Percentiles rank a stretch among this genome's conserved stretches.
Conservation (phyloP, 352 stramenopile genomes). For the Globisporangium perplexum region DNA sequence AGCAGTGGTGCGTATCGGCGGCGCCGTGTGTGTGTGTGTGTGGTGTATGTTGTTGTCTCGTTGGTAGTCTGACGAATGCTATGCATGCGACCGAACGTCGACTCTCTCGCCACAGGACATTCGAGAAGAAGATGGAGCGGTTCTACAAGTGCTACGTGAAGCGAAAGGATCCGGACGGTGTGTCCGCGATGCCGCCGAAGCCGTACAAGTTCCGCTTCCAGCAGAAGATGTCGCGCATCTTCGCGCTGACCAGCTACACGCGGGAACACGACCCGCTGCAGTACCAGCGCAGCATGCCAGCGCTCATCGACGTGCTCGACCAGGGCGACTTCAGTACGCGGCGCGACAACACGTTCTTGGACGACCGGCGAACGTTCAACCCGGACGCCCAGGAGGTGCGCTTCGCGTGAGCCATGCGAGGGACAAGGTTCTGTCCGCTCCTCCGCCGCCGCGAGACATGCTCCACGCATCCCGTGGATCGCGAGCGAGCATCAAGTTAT, state of each 20-base stretch:
- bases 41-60: conserved; percentile 4
- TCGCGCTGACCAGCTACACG: conserved; percentile 61
- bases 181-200: conserved; percentile 85
- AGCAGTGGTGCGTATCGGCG: conserved; percentile 68
- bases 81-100: no score
- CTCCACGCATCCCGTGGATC: no score
- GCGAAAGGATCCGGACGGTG: conserved; percentile 80
- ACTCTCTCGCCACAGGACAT: conserved; percentile 53
- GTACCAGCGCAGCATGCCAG: conserved; percentile 70
- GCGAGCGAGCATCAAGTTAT: neutral
- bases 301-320: conserved; percentile 77
- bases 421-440: neutral
- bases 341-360: conserved; percentile 47
- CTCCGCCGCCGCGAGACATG: no score
- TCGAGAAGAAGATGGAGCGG: conserved; percentile 88
- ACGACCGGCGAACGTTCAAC: conserved; percentile 45
- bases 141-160: conserved; percentile 90
- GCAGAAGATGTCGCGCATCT: conserved; percentile 88
- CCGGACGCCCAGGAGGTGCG: conserved; percentile 32
- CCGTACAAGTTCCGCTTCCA: conserved; percentile 91
- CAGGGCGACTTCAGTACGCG: conserved; percentile 63
- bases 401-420: conserved; percentile 19
- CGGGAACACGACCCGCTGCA: conserved; percentile 49
- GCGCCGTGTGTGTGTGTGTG: neutral
- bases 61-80: neutral